Conservation (phyloP, 2,329 filamentous ascomycete species). For the Aspergillus caelatus region DNA sequence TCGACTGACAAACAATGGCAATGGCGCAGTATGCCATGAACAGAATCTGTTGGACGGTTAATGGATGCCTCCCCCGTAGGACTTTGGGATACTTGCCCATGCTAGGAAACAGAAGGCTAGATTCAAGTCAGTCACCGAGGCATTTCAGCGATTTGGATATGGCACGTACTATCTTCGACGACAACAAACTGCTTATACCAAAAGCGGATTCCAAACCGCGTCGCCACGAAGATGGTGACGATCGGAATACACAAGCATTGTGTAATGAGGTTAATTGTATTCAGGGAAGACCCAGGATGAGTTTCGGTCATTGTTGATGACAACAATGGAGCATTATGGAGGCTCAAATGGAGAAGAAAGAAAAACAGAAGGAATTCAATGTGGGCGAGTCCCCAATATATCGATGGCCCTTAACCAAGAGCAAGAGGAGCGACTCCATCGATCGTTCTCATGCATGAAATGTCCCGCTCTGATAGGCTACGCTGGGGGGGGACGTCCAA, state of each 20-base stretch:
- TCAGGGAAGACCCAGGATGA: conserved; percentile 30
- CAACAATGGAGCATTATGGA: conserved; percentile 10
- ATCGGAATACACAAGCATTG: conserved; percentile 41
- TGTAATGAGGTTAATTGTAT: conserved; percentile 38
- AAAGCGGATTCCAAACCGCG: conserved; percentile 35
- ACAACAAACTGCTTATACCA: conserved; percentile 34
- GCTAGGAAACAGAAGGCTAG: conserved; percentile 17
- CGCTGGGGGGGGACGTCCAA: not conserved
- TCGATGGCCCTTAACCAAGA: not conserved
- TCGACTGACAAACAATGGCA: conserved; percentile 28
- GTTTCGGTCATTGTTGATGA: conserved; percentile 23
- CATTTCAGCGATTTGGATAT: no score
- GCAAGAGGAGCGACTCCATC: not conserved
- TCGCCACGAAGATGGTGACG: conserved; percentile 32
- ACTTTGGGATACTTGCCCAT: conserved; percentile 22
- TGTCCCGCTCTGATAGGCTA: not conserved
- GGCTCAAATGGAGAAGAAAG: not conserved
- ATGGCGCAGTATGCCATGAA: conserved; percentile 40
- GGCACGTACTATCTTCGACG: conserved; percentile 39
- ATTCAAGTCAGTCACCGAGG: conserved; percentile 13
- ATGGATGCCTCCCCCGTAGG: not conserved
- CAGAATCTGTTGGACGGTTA: conserved; percentile 20
- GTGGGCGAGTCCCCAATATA: conserved; percentile 4
- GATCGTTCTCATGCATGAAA: not conserved
- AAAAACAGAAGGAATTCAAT: not conserved